phyloP scores from a whole-genome alignment of 345 rosid genomes.

The Eucalyptus pauciflora region DNA sequence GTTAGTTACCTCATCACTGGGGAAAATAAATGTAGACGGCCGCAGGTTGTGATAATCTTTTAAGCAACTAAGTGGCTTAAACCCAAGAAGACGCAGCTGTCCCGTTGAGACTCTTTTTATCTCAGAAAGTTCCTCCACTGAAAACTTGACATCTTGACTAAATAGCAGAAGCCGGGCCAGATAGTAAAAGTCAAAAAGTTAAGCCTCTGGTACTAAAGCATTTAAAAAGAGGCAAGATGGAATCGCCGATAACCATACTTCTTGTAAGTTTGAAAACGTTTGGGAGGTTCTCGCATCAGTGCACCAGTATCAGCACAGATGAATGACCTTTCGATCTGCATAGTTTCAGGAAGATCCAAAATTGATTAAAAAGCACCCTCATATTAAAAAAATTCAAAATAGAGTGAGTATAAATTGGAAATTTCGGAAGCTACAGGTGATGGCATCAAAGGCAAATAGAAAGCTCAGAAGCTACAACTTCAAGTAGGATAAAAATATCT shows the following conservation, averaged over 20 bases:
- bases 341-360: neutral
- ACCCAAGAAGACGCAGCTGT: constrained; percentile 73
- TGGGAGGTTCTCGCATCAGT: constrained; percentile 51
- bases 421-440: neutral
- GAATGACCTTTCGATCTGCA: constrained; percentile 84
- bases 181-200: neutral
- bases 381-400: neutral
- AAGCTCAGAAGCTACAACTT: neutral
- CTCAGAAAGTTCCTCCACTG: constrained; percentile 54
- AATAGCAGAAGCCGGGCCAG: neutral
- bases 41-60: constrained; percentile 89
- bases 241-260: constrained; percentile 26
- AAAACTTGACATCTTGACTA: constrained; percentile 58
- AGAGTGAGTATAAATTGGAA: neutral
- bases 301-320: constrained; percentile 95
- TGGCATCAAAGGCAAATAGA: neutral
- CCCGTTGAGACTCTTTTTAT: constrained; percentile 64
- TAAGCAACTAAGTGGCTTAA: constrained; percentile 85
- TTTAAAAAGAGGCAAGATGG: neutral
- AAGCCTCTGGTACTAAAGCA: neutral
- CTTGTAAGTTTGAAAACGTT: constrained; percentile 51
- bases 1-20: constrained; percentile 69
- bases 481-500: neutral
- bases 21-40: constrained; percentile 89
- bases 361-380: neutral